These are phyloP conservation scores for Pelargonium australe DNA, from an alignment of 441 rosid genomes.

Conservation along the genomic window DNA sequence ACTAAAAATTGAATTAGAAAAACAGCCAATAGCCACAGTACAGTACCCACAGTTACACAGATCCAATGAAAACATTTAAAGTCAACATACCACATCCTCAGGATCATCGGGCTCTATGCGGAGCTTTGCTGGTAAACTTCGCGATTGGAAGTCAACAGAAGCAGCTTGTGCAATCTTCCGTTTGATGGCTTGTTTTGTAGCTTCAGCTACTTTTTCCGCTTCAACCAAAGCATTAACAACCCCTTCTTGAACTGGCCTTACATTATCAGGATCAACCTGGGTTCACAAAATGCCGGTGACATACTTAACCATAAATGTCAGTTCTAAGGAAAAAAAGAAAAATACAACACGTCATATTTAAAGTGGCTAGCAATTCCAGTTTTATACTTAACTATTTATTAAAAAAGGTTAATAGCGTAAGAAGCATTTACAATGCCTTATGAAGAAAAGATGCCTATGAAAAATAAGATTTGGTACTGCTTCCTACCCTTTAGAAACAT, in stretches of 20 bases:
- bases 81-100: conserved; percentile 77
- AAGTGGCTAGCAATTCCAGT: no score
- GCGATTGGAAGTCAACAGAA: conserved; percentile 63
- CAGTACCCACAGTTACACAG: neutral
- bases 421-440: no score
- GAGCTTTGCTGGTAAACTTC: conserved; percentile 79
- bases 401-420: no score
- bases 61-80: neutral
- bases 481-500: no score
- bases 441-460: no score
- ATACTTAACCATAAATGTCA: neutral
- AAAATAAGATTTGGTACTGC: no score
- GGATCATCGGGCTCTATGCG: conserved; percentile 81
- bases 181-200: conserved; percentile 81
- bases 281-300: conserved; percentile 17
- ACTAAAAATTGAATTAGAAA: no score
- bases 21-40: no score
- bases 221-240: conserved; percentile 57
- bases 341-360: no score
- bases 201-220: conserved; percentile 89
- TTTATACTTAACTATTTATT: no score
- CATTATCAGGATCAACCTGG: conserved; percentile 92
- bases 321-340: neutral
- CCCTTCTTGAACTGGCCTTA: conserved; percentile 46
- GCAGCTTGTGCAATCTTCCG: conserved; percentile 95